A percentile compares a stretch with the other conserved stretches of the same genome.
Conservation (phyloP, 495 filamentous ascomycete species). For the Clohesyomyces aquaticus region DNA sequence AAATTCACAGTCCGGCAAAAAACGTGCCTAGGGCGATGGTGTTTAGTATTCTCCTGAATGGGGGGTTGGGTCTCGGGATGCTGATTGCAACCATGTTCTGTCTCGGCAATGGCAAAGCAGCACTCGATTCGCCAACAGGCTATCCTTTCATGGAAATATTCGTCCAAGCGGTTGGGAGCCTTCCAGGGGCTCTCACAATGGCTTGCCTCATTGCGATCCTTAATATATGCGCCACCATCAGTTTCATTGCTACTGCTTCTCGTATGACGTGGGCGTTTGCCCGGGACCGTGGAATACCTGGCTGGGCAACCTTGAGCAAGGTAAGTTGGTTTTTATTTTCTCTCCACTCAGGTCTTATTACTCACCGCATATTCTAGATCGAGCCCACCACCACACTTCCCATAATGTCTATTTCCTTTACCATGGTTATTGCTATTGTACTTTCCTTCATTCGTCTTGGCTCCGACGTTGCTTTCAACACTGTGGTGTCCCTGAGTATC, state of each 20-base stretch:
- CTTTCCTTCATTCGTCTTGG: constrained; percentile 64
- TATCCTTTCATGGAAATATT: constrained; percentile 30
- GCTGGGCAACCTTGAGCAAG: constrained; percentile 3
- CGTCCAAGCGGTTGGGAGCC: constrained; percentile 7
- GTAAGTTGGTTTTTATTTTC: constrained; percentile 33
- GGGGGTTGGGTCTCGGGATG: constrained; percentile 38
- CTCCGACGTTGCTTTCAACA: constrained; percentile 58
- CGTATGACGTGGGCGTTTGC: constrained; percentile 41
- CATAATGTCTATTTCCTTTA: constrained; percentile 54
- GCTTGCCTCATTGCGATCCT: constrained; percentile 14
- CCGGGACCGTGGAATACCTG: constrained; percentile 27
- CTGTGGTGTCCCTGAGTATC: constrained; percentile 51
- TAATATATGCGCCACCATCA: constrained; percentile 2
- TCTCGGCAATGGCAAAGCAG: constrained; percentile 52
- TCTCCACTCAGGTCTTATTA: too few relatives aligned
- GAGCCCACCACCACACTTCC: constrained; percentile 53
- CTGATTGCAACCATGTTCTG: constrained; percentile 23
- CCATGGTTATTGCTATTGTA: constrained; percentile 54
- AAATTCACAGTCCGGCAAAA: constrained; percentile 38
- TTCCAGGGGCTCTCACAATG: constrained; percentile 22
- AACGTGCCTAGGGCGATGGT: constrained; percentile 42
- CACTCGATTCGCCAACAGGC: constrained; percentile 43
- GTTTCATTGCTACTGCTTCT: constrained; percentile 35
- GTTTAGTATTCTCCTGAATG: constrained; percentile 36
- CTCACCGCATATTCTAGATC: too few relatives aligned